A percentile compares a stretch with the other conserved stretches of the same genome.
Conservation (phyloP, 768 basidiomycete genomes). For the Cyclocybe aegerita region DNA sequence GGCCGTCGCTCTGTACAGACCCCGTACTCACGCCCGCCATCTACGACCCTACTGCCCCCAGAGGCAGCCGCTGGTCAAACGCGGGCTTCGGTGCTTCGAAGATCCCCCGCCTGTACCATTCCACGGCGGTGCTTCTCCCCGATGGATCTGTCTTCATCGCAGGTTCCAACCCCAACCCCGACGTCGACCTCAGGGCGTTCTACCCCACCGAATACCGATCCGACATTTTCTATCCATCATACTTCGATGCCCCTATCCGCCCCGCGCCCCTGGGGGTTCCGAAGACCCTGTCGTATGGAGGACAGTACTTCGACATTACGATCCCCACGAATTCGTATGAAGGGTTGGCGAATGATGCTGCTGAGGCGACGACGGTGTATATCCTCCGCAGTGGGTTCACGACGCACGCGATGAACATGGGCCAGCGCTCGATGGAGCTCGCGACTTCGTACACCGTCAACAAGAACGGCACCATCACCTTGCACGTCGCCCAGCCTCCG, state of each 20-base stretch:
- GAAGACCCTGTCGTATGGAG: constrained; percentile 77
- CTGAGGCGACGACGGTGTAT: constrained; percentile 71
- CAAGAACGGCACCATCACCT: constrained; percentile 67
- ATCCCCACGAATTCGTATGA: constrained; percentile 66
- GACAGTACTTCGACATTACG: constrained; percentile 72
- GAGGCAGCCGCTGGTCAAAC: constrained; percentile 77
- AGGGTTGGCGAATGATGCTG: constrained; percentile 66
- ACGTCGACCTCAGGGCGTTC: constrained; percentile 59
- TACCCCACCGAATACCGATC: constrained; percentile 80
- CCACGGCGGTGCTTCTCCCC: constrained; percentile 83
- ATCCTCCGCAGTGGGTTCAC: constrained; percentile 82
- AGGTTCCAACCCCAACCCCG: constrained; percentile 92
- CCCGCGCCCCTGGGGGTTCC: constrained; percentile 75
- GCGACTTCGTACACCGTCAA: constrained; percentile 83
- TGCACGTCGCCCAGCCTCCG: constrained; percentile 80
- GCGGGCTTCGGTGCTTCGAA: constrained; percentile 57
- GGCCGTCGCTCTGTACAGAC: constrained; percentile 73
- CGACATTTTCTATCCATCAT: constrained; percentile 91
- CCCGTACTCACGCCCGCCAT: constrained; percentile 78
- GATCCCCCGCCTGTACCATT: constrained; percentile 89
- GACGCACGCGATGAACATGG: constrained; percentile 86
- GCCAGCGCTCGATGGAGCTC: constrained; percentile 76
- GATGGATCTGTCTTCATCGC: constrained; percentile 85
- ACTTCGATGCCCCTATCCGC: constrained; percentile 69
- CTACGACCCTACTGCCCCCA: constrained; percentile 74